A percentile compares a stretch with the other conserved stretches of the same genome.
phyloP scores from a whole-genome alignment of 495 filamentous ascomycete species.

The Glonium stellatum region DNA sequence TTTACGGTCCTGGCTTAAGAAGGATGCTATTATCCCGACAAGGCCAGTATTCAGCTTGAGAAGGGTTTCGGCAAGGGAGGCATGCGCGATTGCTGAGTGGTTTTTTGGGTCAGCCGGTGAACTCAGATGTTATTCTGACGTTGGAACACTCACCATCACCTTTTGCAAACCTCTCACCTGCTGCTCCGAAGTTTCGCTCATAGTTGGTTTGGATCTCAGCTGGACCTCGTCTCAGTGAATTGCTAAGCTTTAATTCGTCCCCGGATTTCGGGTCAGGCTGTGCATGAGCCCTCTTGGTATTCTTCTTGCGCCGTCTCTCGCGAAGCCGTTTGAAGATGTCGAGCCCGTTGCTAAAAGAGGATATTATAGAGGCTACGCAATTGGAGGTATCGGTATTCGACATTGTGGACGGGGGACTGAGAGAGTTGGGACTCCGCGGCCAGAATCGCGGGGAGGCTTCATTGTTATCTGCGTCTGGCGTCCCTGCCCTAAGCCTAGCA shows the following conservation, averaged over 20 bases:
- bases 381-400: constrained; percentile 11
- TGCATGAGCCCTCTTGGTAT: constrained; percentile 15
- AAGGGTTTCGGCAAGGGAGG: constrained; percentile 35
- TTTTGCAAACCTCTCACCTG: constrained; percentile 30
- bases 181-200: constrained; percentile 22
- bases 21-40: constrained; percentile 38
- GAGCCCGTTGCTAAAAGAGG: constrained; percentile 27
- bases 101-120: neutral
- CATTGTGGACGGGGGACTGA: neutral
- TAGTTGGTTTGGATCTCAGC: constrained; percentile 32
- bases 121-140: neutral
- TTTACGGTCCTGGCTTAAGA: constrained; percentile 29
- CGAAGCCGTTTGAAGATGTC: constrained; percentile 29
- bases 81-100: constrained; percentile 31
- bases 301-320: constrained; percentile 22
- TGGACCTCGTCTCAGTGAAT: constrained; percentile 31
- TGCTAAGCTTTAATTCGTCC: constrained; percentile 29
- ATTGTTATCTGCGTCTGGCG: constrained; percentile 18
- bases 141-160: constrained; percentile 32
- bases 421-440: constrained; percentile 1
- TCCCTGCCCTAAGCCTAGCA: constrained; percentile 4
- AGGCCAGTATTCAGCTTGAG: constrained; percentile 39
- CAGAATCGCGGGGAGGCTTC: constrained; percentile 8
- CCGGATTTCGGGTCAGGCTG: neutral
- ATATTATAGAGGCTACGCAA: constrained; percentile 25